Conservation (phyloP, 1,284 basidiomycete species). For the Waitea zeae region DNA sequence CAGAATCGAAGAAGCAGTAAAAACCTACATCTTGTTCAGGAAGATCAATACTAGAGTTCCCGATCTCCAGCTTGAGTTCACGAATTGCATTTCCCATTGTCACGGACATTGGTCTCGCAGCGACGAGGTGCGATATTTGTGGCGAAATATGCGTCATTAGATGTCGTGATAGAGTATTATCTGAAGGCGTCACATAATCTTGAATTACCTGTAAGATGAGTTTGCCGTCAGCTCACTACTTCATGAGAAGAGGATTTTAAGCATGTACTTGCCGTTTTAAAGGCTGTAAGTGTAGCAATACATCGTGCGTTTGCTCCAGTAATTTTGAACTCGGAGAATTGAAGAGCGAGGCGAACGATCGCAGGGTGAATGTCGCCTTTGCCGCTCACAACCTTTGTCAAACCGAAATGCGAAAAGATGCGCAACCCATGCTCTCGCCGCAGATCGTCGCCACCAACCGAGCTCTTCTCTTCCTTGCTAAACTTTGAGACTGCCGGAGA, state of each 20-base stretch:
- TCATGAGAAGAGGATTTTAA: too few relatives aligned
- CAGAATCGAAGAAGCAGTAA: conserved; percentile 1
- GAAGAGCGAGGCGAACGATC: conserved; percentile 60
- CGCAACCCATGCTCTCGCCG: conserved; percentile 34
- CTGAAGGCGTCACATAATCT: conserved; percentile 70
- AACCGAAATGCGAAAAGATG: conserved; percentile 72
- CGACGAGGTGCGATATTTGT: conserved; percentile 81
- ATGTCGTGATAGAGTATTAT: conserved; percentile 73
- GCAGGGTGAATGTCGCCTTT: conserved; percentile 77
- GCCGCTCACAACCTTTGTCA: conserved; percentile 40
- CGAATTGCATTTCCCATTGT: conserved; percentile 91
- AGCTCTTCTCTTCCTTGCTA: conserved; percentile 6
- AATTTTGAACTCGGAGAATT: conserved; percentile 76
- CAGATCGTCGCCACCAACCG: conserved; percentile 13
- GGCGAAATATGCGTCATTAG: conserved; percentile 78
- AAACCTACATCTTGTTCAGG: conserved; percentile 79
- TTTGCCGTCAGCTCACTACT: too few relatives aligned
- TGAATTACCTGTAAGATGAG: conserved; percentile 56
- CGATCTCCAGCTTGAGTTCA: conserved; percentile 93
- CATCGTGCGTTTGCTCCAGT: conserved; percentile 79
- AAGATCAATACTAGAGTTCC: conserved; percentile 78
- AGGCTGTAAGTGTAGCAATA: conserved; percentile 72
- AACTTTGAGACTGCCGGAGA: conserved; percentile 7
- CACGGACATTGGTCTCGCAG: conserved; percentile 83
- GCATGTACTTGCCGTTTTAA: conserved; percentile 53